Percentiles rank a stretch among this genome's conserved stretches.
Conservation (phyloP, 2,329 filamentous ascomycete genomes). For the Exophiala alcalophila region DNA sequence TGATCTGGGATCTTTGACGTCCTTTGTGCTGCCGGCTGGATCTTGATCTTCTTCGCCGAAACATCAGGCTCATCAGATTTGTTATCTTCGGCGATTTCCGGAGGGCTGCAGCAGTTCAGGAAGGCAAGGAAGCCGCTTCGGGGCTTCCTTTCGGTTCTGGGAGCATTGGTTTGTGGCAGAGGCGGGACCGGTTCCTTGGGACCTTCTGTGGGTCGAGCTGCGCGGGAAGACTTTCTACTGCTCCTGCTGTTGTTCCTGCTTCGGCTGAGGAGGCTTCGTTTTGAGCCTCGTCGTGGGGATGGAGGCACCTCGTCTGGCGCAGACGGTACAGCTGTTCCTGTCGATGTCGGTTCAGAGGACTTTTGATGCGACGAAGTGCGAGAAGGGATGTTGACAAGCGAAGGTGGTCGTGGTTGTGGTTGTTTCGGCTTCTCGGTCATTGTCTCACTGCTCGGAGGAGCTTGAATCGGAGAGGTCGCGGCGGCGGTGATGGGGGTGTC, state of each 20-base stretch:
- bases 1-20: slow-evolving; percentile 24
- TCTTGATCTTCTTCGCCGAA: slow-evolving; percentile 30
- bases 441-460: slow-evolving; percentile 16
- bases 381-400: slow-evolving; percentile 28
- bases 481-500: slow-evolving; percentile 13
- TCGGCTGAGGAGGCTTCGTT: slow-evolving; percentile 30
- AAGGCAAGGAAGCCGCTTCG: slow-evolving; percentile 28
- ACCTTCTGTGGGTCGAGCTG: slow-evolving; percentile 20
- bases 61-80: slow-evolving; percentile 29
- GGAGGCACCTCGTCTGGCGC: slow-evolving; percentile 20
- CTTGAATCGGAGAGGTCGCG: slow-evolving; percentile 6
- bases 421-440: slow-evolving; percentile 26
- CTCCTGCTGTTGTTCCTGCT: slow-evolving; percentile 30
- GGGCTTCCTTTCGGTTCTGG: slow-evolving; percentile 25
- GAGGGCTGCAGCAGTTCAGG: slow-evolving; percentile 29
- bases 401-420: slow-evolving; percentile 19
- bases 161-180: slow-evolving; percentile 18
- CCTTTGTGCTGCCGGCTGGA: slow-evolving; percentile 26
- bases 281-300: slow-evolving; percentile 29
- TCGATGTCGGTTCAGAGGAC: slow-evolving; percentile 12
- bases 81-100: slow-evolving; percentile 18
- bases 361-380: slow-evolving; percentile 28
- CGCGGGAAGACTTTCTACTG: slow-evolving; percentile 29
- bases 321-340: slow-evolving; percentile 13
- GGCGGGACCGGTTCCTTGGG: slow-evolving; percentile 24